phyloP scores from a whole-genome alignment of 768 basidiomycete species.

The Zangia roseola region DNA sequence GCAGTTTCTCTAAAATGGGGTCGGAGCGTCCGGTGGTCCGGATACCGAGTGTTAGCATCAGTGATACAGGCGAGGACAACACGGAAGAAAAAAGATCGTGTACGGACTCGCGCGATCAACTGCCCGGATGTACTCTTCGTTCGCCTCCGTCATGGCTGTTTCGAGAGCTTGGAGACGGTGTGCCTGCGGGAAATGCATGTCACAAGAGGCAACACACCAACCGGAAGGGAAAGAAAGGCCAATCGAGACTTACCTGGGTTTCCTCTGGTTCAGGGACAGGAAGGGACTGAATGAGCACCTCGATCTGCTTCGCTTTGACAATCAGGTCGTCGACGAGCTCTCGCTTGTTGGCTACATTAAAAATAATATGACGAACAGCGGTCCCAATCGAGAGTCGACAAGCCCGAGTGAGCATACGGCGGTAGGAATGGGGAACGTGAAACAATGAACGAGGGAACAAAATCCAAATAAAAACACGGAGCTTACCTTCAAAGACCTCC shows the following conservation, averaged over 20 bases:
- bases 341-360: conserved; percentile 65
- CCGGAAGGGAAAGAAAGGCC: conserved; percentile 23
- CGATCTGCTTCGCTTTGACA: conserved; percentile 85
- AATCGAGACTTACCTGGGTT: conserved; percentile 46
- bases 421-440: background rate
- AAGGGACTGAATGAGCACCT: conserved; percentile 76
- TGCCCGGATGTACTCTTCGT: conserved; percentile 72
- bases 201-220: background rate
- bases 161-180: conserved; percentile 66
- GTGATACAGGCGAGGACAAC: background rate
- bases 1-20: conserved; percentile 48
- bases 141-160: conserved; percentile 66
- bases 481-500: conserved; percentile 72
- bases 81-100: background rate
- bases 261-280: conserved; percentile 80
- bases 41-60: too few relatives aligned
- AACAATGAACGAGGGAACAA: background rate
- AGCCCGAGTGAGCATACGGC: background rate
- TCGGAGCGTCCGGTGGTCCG: too few relatives aligned
- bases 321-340: conserved; percentile 84
- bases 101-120: conserved; percentile 75
- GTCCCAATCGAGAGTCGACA: too few relatives aligned
- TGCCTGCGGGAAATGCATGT: conserved; percentile 40
- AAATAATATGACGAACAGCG: background rate
- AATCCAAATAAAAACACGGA: too few relatives aligned